phyloP scores from a whole-genome alignment of 2,329 filamentous ascomycete genomes.

The Taxawa tesnikishii region DNA sequence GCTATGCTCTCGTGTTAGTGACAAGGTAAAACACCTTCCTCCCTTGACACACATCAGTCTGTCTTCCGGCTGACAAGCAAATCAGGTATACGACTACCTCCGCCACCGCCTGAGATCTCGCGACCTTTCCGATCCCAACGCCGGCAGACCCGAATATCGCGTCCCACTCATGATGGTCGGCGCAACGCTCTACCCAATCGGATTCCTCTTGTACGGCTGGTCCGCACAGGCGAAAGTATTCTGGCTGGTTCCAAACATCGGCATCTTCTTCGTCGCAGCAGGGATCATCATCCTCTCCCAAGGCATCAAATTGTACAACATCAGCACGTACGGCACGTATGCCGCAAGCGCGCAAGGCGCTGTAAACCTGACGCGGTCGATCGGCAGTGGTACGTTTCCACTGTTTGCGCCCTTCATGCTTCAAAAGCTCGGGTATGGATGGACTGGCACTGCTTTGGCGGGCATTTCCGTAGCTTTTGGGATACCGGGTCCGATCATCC shows the following conservation, averaged over 20 bases:
- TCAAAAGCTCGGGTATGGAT: conserved; percentile 30
- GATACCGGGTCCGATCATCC: too few species aligned
- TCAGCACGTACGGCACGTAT: conserved; percentile 21
- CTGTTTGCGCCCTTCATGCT: conserved; percentile 45
- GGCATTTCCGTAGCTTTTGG: too few species aligned
- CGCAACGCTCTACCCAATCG: conserved; percentile 12
- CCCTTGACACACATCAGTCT: too few species aligned
- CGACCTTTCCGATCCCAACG: not conserved
- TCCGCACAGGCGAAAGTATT: conserved; percentile 22
- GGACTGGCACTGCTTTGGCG: too few species aligned
- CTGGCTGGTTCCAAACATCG: conserved; percentile 23
- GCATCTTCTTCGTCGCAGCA: conserved; percentile 9
- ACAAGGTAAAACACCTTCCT: too few species aligned
- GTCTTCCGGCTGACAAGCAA: too few species aligned
- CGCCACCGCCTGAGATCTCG: too few species aligned
- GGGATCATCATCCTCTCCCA: conserved; percentile 8
- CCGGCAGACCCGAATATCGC: conserved; percentile 10
- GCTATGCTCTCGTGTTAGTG: too few species aligned
- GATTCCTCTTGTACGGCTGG: conserved; percentile 34
- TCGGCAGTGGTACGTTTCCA: too few species aligned
- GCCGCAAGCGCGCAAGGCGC: conserved; percentile 1
- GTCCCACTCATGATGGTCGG: conserved; percentile 13
- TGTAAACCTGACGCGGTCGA: not conserved
- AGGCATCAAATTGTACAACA: conserved; percentile 24
- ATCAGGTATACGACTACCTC: too few species aligned